Conservation (phyloP, 2,329 filamentous ascomycete genomes). For the Cadophora gregata region DNA sequence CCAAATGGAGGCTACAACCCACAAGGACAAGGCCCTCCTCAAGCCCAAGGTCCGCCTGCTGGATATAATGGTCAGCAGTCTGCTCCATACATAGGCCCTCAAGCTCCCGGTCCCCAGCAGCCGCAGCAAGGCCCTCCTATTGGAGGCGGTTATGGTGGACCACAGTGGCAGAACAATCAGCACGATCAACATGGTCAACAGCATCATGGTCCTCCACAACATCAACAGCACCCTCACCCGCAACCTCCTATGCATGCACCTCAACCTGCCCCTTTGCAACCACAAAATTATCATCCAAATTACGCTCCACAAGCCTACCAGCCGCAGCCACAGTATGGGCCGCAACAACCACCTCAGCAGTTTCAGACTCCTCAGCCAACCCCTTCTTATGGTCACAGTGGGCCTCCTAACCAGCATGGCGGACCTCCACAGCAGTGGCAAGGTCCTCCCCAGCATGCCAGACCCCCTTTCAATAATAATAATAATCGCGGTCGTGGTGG, state of each 20-base stretch:
- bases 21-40: conserved; percentile 32
- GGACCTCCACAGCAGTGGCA: conserved; percentile 52
- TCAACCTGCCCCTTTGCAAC: conserved; percentile 52
- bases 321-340: conserved; percentile 49
- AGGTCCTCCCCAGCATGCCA: conserved; percentile 39
- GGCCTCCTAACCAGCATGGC: conserved; percentile 46
- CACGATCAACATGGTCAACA: conserved; percentile 36
- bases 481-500: conserved; percentile 44
- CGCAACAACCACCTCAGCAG: conserved; percentile 42
- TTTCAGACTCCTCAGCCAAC: conserved; percentile 40
- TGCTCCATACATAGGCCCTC: conserved; percentile 44
- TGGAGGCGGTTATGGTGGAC: conserved; percentile 33
- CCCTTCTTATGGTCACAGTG: conserved; percentile 45
- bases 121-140: conserved; percentile 30
- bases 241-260: conserved; percentile 42
- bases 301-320: conserved; percentile 63
- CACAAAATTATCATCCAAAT: conserved; percentile 63
- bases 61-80: conserved; percentile 40
- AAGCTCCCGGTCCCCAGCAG: conserved; percentile 40
- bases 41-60: conserved; percentile 37
- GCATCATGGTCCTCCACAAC: conserved; percentile 36
- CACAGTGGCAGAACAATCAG: conserved; percentile 41
- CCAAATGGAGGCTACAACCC: conserved; percentile 40
- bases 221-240: conserved; percentile 37
- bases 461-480: conserved; percentile 49